Base-by-base conservation (phyloP, 306 rosid genomes). In the Calophaca sinica region DNA sequence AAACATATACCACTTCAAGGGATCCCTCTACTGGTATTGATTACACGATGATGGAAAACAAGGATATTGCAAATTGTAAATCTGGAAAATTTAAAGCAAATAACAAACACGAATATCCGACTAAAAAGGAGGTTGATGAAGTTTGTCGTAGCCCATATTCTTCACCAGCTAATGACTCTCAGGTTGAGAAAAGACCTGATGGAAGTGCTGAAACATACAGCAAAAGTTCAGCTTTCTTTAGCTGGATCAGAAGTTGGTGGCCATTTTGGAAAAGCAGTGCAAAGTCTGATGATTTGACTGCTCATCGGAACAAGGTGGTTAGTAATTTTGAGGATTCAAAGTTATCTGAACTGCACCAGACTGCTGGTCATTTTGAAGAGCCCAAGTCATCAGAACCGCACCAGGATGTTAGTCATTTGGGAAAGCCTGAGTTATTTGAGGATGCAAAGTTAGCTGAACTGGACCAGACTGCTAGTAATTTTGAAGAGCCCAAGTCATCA, bases 191-290 rank as follows among this genome's bases (percentile, higher is more conserved):
- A 42, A 81, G 59, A 75, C 44, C 78, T 60, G 73, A 53, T 55
- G 84, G 73, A 67, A 48, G 55, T 79, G 38, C 72, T 72, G 78
- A 77, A 79, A 72, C 73, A 44, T 2, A 59, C 60, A 41, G 62
- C 31, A 65, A 69, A 73, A 62, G 70, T 73, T 84, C 54, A 33
- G 81, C 84, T 60, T 63, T 87, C 73, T 77, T 88, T 79, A 41
- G 54, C 38, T 73, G 83, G 82, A 78, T 82, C 38, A 75, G 51
- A 55, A 65, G 79, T 60, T 82, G 84, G 93, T 86, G 77, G 77
- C 85, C 86, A 53, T 79, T 86, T 71, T 36, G 71, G 85, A 84
- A 70, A 77, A 84, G 57, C 32, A 52, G 65, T 65, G 57, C 75
- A 4, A 72, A 73, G 41, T 53, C 54, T 44, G 77, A 68, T 50